Conservation (phyloP, 2,329 filamentous ascomycete species). For the Coniochaeta prunicola region DNA sequence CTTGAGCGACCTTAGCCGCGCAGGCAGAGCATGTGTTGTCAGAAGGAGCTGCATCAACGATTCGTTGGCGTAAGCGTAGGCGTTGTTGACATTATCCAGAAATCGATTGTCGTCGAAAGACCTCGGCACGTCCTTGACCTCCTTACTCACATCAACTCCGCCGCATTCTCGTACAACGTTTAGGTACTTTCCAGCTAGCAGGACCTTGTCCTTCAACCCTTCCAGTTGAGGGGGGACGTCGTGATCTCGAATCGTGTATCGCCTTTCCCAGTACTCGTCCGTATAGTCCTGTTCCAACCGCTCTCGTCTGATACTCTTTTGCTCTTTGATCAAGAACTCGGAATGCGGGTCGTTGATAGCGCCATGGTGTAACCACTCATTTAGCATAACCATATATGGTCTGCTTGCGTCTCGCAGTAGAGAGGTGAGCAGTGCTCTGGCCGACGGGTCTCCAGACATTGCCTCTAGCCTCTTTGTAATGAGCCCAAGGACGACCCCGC, state of each 20-base stretch:
- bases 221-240: constrained; percentile 90
- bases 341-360: constrained; percentile 89
- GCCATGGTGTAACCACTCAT: constrained; percentile 96
- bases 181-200: constrained; percentile 93
- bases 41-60: constrained; percentile 85
- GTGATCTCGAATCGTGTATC: constrained; percentile 88
- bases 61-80: constrained; percentile 92
- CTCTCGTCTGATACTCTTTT: constrained; percentile 89
- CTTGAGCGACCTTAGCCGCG: constrained; percentile 82
- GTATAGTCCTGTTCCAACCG: constrained; percentile 93
- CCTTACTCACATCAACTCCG: constrained; percentile 87
- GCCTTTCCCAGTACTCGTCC: constrained; percentile 97
- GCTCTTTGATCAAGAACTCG: constrained; percentile 92
- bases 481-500: constrained; percentile 86
- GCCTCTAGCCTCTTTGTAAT: constrained; percentile 78
- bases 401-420: constrained; percentile 81
- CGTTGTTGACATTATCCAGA: constrained; percentile 89
- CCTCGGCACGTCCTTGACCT: constrained; percentile 77
- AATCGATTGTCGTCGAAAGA: constrained; percentile 91
- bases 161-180: constrained; percentile 97
- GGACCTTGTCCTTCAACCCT: constrained; percentile 84
- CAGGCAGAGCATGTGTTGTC: constrained; percentile 85
- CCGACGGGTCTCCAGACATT: constrained; percentile 90
- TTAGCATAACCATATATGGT: constrained; percentile 97
- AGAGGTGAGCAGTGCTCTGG: constrained; percentile 71